phyloP scores from a whole-genome alignment of 2,329 filamentous ascomycete species.

The Neofusicoccum sp. region DNA sequence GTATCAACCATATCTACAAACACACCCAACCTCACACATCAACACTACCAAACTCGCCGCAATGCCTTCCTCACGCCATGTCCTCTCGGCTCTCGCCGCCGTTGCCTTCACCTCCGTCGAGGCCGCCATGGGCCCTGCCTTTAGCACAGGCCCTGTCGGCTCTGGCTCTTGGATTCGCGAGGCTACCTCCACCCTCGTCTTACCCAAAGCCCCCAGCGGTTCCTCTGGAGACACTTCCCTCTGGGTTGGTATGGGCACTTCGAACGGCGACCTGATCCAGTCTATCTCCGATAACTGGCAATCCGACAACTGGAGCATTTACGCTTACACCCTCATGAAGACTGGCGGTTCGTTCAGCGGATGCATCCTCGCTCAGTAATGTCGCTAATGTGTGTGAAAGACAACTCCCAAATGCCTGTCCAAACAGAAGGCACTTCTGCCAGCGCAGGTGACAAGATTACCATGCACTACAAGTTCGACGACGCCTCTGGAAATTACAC shows the following conservation, averaged over 20 bases:
- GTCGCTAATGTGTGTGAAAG: slow-evolving; percentile 20
- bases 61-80: slow-evolving; percentile 23
- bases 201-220: slow-evolving; percentile 41
- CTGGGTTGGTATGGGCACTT: slow-evolving; percentile 54
- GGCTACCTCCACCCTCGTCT: slow-evolving; percentile 44
- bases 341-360: slow-evolving; percentile 27
- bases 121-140: slow-evolving; percentile 28
- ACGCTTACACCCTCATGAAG: slow-evolving; percentile 43
- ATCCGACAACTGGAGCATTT: slow-evolving; percentile 42
- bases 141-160: slow-evolving; percentile 44
- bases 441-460: slow-evolving; percentile 34
- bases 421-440: slow-evolving; percentile 31
- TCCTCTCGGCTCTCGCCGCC: slow-evolving; percentile 20
- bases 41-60: background rate
- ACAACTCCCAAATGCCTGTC: slow-evolving; percentile 33
- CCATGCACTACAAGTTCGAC: slow-evolving; percentile 46
- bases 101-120: slow-evolving; percentile 20
- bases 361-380: background rate
- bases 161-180: slow-evolving; percentile 45
- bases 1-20: background rate
- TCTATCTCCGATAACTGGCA: slow-evolving; percentile 38
- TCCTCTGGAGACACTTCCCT: slow-evolving; percentile 39
- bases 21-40: background rate
- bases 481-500: slow-evolving; percentile 42
- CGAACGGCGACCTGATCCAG: slow-evolving; percentile 50